phyloP scores from a whole-genome alignment of 768 basidiomycete species.

The Punctularia strigosozonata region DNA sequence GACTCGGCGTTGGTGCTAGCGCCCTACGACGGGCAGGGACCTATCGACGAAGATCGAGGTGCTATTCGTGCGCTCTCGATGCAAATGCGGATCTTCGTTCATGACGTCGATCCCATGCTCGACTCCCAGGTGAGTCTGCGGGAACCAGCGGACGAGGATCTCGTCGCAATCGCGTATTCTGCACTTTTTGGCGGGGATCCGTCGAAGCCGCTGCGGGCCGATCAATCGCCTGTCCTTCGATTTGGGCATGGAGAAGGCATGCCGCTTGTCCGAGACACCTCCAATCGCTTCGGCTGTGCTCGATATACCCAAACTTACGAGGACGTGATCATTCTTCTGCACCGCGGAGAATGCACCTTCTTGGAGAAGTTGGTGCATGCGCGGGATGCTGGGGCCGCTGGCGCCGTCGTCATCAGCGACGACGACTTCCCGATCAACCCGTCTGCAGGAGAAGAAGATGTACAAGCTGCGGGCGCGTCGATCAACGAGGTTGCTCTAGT shows the following conservation, averaged over 20 bases:
- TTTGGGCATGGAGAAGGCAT: constrained; percentile 44
- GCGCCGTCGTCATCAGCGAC: constrained; percentile 65
- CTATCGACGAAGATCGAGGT: constrained; percentile 11
- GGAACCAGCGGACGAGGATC: constrained; percentile 30
- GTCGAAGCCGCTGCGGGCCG: constrained; percentile 9
- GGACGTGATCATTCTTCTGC: constrained; percentile 46
- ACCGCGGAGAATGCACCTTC: constrained; percentile 82
- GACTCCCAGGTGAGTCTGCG: constrained; percentile 26
- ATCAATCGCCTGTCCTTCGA: constrained; percentile 19
- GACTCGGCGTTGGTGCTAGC: constrained; percentile 40
- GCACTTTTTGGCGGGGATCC: constrained; percentile 60
- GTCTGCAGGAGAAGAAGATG: constrained; percentile 44
- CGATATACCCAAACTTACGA: constrained; percentile 37
- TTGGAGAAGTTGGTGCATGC: constrained; percentile 70
- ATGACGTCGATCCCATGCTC: constrained; percentile 35
- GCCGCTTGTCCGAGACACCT: constrained; percentile 36
- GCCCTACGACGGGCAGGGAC: constrained; percentile 17
- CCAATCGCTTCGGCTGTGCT: constrained; percentile 49
- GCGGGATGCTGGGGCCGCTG: constrained; percentile 57
- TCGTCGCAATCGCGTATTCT: constrained; percentile 46
- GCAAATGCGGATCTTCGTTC: constrained; percentile 48
- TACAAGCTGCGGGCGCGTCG: constrained; percentile 38
- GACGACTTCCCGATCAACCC: constrained; percentile 54
- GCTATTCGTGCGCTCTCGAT: constrained; percentile 25
- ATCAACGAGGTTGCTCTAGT: constrained; percentile 49